Evolutionary conservation across 2,329 filamentous ascomycete species (phyloP).

Genomic region (Keithomyces neogunnii): DNA sequence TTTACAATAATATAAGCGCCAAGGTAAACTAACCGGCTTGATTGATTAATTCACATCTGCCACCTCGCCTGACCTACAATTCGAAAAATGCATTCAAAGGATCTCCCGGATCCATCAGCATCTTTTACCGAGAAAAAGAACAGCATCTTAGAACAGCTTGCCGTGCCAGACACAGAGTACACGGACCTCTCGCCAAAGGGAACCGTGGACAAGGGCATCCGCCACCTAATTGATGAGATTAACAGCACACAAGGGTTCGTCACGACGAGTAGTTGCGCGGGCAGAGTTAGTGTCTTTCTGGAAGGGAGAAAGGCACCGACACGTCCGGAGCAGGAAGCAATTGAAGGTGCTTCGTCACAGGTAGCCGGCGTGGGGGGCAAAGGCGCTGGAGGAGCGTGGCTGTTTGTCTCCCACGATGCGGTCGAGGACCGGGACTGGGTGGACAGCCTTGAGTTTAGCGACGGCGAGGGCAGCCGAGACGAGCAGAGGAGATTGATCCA

Average conservation of each 20-base stretch:
- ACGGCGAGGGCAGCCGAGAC: neutral
- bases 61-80: conserved; percentile 2
- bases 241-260: conserved; percentile 69
- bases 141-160: conserved; percentile 63
- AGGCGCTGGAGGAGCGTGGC: conserved; percentile 73
- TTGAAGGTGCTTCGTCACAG: conserved; percentile 12
- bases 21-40: too few relatives aligned
- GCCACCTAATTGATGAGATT: conserved; percentile 67
- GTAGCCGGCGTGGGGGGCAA: conserved; percentile 69
- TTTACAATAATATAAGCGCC: too few relatives aligned
- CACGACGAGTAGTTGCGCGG: conserved; percentile 89
- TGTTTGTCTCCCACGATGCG: conserved; percentile 81
- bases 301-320: conserved; percentile 54
- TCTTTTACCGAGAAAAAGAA: conserved; percentile 56
- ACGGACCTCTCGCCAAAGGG: conserved; percentile 84
- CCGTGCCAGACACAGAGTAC: conserved; percentile 61
- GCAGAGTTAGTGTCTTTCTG: conserved; percentile 77
- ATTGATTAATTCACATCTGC: conserved; percentile 13
- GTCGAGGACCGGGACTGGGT: conserved; percentile 21
- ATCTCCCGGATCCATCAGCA: conserved; percentile 21
- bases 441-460: conserved; percentile 18
- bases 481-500: conserved; percentile 51
- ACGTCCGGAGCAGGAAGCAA: conserved; percentile 10
- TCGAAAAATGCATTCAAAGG: neutral
- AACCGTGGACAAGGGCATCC: conserved; percentile 70